Conservation (phyloP, 495 filamentous ascomycete species). For the Thermochaetoides thermophila region DNA sequence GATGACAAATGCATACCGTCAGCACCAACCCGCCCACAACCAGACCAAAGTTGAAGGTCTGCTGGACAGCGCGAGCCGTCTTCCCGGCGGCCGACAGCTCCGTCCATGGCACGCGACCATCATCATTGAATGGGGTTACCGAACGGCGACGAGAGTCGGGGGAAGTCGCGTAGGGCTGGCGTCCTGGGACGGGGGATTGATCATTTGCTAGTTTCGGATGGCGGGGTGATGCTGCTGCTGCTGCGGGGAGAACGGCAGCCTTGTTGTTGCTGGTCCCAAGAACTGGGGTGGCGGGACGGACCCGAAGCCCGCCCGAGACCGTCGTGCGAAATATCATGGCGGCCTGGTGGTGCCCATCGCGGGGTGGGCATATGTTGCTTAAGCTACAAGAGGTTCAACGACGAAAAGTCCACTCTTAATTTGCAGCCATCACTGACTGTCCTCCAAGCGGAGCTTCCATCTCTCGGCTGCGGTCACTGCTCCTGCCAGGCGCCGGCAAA, state of each 20-base stretch:
- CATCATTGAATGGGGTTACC: conserved; percentile 69
- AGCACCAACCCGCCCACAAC: conserved; percentile 59
- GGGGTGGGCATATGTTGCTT: too few relatives aligned
- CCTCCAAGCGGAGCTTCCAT: too few relatives aligned
- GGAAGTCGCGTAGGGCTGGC: conserved; percentile 19
- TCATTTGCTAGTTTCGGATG: too few relatives aligned
- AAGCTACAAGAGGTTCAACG: too few relatives aligned
- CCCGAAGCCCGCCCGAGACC: conserved; percentile 5
- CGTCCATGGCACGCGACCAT: conserved; percentile 65
- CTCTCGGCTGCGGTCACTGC: too few relatives aligned
- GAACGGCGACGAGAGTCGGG: conserved; percentile 21
- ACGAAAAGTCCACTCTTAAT: too few relatives aligned
- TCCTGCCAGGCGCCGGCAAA: too few relatives aligned
- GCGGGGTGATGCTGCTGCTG: too few relatives aligned
- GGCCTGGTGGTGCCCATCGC: conserved; percentile 15
- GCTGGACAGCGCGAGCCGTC: conserved; percentile 71
- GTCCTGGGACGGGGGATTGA: too few relatives aligned
- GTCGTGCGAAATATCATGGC: conserved; percentile 15
- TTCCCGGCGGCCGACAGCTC: conserved; percentile 65
- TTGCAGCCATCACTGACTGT: too few relatives aligned
- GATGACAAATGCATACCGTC: conserved; percentile 56
- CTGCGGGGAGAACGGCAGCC: conserved; percentile 8
- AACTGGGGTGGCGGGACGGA: conserved; percentile 1
- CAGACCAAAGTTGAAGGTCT: conserved; percentile 72
- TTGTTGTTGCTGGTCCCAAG: not conserved